Evolutionary conservation across 108 stramenopile genomes (phyloP), one percentile per base, ranked within the genome.

Genomic region (Cafeteria roenbergensis): DNA sequence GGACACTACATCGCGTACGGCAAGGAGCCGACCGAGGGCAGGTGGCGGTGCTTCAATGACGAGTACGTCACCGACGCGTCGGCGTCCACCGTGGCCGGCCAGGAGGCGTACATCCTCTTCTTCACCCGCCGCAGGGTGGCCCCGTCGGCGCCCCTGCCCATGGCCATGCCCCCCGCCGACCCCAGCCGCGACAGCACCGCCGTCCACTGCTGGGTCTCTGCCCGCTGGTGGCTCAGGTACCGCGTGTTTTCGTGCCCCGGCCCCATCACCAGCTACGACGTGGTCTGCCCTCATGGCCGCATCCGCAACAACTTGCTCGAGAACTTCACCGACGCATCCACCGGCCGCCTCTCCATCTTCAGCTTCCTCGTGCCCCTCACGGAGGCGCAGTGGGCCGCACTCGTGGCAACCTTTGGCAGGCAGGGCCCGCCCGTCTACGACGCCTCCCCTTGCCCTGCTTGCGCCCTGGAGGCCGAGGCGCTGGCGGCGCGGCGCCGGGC

Each of bases 1-100:
- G 63, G 63, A 21, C 63, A 63, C 51, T 63, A 63, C 63, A 34
- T 48, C 38, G 50, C 63, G 20, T 1, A 34, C 63, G 8, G 51
- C 34, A 4, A 4, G 9, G 9, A 57, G 0, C 17, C 36, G 34
- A 2, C 30, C 1, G 32, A 4, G 21, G 2, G 32, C 22, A 17
- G 0, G 32, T 63, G 63, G 63, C 22, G 12, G 0, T 1, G 12
- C 14, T 63, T 34, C 38, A n/a, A 63, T 17, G 63, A 63, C 38
- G 0, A 21, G 31, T 0, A 0, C 0, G 38, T 48, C 30, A 14
- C 51, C 3, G 9, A 21, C 6, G 24, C 24, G 30, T 1, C 63
- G 1, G 1, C 4, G 22, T 35, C 38, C 28, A 17, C 8, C 14
- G 32, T 48, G 28, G 32, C 9, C 30, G 50, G 51, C 0, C 3